These are phyloP conservation scores for Monosporascus ibericus DNA, from an alignment of 2,329 filamentous ascomycete species.

Conservation along the genomic window DNA sequence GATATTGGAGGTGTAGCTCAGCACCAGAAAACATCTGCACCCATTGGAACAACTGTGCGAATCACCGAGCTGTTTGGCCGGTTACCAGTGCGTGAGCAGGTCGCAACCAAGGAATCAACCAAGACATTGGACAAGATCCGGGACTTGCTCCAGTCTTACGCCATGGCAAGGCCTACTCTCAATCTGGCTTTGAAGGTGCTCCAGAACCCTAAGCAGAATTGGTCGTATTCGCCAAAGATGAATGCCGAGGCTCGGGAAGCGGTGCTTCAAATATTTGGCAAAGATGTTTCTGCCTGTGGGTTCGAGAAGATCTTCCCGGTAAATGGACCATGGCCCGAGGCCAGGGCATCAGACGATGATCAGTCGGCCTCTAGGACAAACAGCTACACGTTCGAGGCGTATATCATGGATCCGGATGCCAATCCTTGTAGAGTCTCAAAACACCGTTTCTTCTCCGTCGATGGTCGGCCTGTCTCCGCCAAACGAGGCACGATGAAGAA, in stretches of 20 bases:
- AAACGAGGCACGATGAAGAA: constrained; percentile 53
- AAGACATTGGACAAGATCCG: constrained; percentile 54
- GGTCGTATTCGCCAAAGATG: constrained; percentile 55
- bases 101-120: constrained; percentile 48
- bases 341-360: constrained; percentile 3
- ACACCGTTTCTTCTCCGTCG: constrained; percentile 61
- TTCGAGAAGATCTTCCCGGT: constrained; percentile 26
- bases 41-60: constrained; percentile 63
- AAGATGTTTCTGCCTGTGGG: constrained; percentile 49
- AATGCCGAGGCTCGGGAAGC: constrained; percentile 49
- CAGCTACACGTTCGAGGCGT: constrained; percentile 46
- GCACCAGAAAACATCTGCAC: constrained; percentile 39
- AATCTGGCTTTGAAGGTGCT: constrained; percentile 55
- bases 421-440: constrained; percentile 37
- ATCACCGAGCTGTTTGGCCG: constrained; percentile 52
- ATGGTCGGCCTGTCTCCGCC: constrained; percentile 57
- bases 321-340: constrained; percentile 1
- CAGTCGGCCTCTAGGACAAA: neutral
- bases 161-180: constrained; percentile 57
- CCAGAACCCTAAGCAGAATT: constrained; percentile 46
- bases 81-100: constrained; percentile 58
- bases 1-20: constrained; percentile 34
- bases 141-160: constrained; percentile 56
- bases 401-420: constrained; percentile 49
- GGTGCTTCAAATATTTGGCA: constrained; percentile 56